Conservation (phyloP, 768 basidiomycete genomes). For the Inosperma sp. region DNA sequence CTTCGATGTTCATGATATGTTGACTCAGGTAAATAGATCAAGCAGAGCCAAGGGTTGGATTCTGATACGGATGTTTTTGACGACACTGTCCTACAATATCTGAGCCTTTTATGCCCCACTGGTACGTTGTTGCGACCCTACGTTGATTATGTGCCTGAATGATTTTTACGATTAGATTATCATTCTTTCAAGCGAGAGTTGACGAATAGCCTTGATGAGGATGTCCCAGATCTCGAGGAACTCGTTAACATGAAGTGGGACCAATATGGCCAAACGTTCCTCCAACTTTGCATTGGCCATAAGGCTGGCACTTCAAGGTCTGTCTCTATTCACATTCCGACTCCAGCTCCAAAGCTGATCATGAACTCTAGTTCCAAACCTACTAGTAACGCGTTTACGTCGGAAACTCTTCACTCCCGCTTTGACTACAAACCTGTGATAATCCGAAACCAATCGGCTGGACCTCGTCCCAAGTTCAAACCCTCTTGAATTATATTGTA, state of each 20-base stretch:
- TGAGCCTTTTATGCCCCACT: conserved; percentile 38
- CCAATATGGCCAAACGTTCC: conserved; percentile 34
- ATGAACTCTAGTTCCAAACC: neutral
- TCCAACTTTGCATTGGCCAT: conserved; percentile 35
- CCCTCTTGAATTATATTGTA: conserved; percentile 16
- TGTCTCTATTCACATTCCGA: neutral
- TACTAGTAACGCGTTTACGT: conserved; percentile 17
- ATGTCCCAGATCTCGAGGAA: conserved; percentile 35
- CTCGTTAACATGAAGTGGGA: conserved; percentile 31
- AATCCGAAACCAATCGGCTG: conserved; percentile 9
- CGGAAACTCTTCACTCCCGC: conserved; percentile 25
- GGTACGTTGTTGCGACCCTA: conserved; percentile 27
- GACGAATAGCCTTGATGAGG: conserved; percentile 30
- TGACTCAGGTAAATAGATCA: conserved; percentile 24
- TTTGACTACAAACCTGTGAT: conserved; percentile 29
- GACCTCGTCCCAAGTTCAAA: conserved; percentile 29
- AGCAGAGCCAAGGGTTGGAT: conserved; percentile 20
- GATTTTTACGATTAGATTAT: conserved; percentile 28
- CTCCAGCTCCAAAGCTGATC: neutral
- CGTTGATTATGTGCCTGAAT: neutral
- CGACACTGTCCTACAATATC: conserved; percentile 32
- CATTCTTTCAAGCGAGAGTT: conserved; percentile 37
- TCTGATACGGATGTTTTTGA: conserved; percentile 32
- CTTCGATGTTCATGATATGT: conserved; percentile 6
- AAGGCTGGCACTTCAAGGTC: conserved; percentile 15